These are phyloP conservation scores for Mimosa pudica DNA, from an alignment of 306 rosid species.

Conservation along the genomic window DNA sequence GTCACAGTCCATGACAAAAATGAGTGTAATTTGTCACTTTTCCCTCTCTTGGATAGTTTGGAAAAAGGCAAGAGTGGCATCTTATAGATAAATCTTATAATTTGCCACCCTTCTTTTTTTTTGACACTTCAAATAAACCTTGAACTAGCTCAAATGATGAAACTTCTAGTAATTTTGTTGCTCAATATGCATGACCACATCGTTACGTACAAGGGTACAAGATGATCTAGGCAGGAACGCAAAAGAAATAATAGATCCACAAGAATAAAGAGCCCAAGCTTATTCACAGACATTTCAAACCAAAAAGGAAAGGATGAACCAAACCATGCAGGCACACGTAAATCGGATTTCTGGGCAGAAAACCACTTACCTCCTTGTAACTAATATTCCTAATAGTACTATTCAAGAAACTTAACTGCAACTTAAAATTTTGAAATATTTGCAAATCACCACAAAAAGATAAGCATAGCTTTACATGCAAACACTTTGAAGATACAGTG, in stretches of 20 bases:
- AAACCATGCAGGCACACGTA: conserved; percentile 23
- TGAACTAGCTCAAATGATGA: neutral
- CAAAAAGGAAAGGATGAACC: neutral
- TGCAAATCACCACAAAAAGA: neutral
- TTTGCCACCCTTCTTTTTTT: neutral
- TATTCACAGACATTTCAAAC: neutral
- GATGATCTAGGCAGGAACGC: neutral
- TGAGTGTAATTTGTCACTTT: neutral
- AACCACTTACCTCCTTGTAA: neutral
- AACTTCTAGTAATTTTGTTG: neutral
- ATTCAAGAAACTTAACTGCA: conserved; percentile 18
- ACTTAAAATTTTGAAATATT: conserved; percentile 19
- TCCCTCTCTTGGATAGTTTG: neutral
- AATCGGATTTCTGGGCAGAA: neutral
- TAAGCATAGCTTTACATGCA: neutral
- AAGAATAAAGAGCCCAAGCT: conserved; percentile 5
- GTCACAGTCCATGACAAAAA: neutral
- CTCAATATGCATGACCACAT: neutral
- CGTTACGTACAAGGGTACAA: neutral
- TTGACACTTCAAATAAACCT: neutral
- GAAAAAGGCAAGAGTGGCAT: neutral
- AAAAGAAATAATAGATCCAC: neutral
- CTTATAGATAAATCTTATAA: neutral
- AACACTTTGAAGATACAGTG: conserved; percentile 21
- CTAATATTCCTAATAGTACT: neutral